These are phyloP conservation scores for Colletotrichum sp. DNA, from an alignment of 2,329 filamentous ascomycete genomes.

Conservation along the genomic window DNA sequence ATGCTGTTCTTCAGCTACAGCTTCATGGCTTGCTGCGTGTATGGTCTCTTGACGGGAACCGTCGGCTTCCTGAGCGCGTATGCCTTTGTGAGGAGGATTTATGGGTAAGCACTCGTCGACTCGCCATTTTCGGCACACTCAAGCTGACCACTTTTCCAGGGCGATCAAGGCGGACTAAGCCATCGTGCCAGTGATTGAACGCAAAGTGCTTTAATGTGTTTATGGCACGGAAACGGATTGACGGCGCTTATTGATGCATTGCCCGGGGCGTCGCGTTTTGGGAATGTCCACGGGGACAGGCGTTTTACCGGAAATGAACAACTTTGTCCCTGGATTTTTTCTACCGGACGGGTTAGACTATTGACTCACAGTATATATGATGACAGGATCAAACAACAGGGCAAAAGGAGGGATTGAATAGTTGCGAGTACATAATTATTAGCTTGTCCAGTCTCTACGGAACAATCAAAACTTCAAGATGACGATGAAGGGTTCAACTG, in stretches of 20 bases:
- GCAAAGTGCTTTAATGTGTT: background rate
- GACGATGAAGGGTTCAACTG: background rate
- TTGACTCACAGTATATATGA: slow-evolving; percentile 12
- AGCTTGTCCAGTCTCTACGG: background rate
- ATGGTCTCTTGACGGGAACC: slow-evolving; percentile 81
- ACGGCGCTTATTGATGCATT: slow-evolving; percentile 13
- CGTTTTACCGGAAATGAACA: slow-evolving; percentile 3
- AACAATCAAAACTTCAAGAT: background rate
- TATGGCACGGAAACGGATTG: background rate
- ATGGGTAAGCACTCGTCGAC: slow-evolving; percentile 60
- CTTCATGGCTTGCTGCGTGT: slow-evolving; percentile 80
- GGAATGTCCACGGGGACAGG: slow-evolving; percentile 2
- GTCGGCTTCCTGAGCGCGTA: slow-evolving; percentile 86
- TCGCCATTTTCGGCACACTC: background rate
- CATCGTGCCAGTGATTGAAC: background rate
- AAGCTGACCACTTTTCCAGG: slow-evolving; percentile 30
- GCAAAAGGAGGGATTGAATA: background rate
- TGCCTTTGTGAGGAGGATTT: slow-evolving; percentile 83
- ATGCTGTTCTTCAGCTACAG: slow-evolving; percentile 87
- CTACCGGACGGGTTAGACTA: background rate
- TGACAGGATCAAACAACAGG: background rate
- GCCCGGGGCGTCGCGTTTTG: background rate
- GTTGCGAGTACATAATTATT: slow-evolving; percentile 5
- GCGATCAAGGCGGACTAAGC: slow-evolving; percentile 56
- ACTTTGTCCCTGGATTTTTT: background rate